These are phyloP conservation scores for Ascochyta clinopodiicola DNA, from an alignment of 2,329 filamentous ascomycete species.

Conservation along the genomic window DNA sequence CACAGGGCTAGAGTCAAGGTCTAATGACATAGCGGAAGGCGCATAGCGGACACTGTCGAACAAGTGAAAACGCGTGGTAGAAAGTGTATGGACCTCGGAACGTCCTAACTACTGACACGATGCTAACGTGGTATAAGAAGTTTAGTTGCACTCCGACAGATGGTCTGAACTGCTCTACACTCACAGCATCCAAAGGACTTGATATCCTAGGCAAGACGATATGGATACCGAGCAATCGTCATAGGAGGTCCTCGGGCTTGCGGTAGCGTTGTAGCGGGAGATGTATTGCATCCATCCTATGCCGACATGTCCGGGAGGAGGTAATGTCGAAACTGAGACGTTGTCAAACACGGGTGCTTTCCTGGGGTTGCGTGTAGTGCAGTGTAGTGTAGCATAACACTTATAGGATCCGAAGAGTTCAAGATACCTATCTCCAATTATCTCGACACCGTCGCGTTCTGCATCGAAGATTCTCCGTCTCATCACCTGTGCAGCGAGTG, in stretches of 20 bases:
- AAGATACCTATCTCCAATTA: neutral
- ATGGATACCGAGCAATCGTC: neutral
- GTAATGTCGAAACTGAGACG: neutral
- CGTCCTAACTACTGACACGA: neutral
- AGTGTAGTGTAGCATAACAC: neutral
- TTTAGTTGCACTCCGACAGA: neutral
- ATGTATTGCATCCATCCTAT: neutral
- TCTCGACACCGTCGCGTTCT: neutral
- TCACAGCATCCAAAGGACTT: neutral
- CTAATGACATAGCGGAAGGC: neutral
- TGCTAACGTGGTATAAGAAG: neutral
- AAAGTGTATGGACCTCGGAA: neutral
- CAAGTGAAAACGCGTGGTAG: neutral
- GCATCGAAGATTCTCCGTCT: neutral
- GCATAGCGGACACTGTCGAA: neutral
- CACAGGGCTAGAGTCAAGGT: neutral
- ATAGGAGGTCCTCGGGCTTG: neutral
- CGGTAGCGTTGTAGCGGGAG: neutral
- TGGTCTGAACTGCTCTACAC: neutral
- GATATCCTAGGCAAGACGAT: neutral
- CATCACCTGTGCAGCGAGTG: neutral
- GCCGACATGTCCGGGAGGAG: neutral
- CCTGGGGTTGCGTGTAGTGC: neutral
- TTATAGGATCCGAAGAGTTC: neutral
- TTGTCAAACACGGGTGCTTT: neutral